These are phyloP conservation scores for Capsicum chinense DNA, from an alignment of 257 asterid genomes.

Conservation along the genomic window DNA sequence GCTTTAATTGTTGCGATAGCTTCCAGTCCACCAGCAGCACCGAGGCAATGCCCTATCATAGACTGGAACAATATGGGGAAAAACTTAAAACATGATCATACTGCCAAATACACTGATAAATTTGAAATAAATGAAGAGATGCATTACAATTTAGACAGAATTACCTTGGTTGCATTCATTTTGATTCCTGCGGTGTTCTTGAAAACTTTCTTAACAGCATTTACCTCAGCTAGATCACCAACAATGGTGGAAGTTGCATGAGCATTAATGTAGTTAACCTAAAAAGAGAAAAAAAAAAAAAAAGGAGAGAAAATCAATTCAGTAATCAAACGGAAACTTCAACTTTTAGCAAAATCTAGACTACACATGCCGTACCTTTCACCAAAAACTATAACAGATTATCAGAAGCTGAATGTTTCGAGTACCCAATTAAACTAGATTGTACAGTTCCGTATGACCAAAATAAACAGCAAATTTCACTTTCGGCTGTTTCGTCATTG, in stretches of 20 bases:
- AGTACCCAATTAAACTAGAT: not conserved
- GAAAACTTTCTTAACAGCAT: conserved; percentile 92
- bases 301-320: not conserved
- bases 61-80: conserved; percentile 55
- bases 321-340: not conserved
- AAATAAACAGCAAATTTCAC: not conserved
- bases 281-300: conserved; percentile 34
- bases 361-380: not conserved
- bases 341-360: not conserved
- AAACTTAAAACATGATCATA: conserved; percentile 9
- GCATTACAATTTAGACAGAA: conserved; percentile 17
- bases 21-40: conserved; percentile 98
- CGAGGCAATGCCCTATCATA: conserved; percentile 96
- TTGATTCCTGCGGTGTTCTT: conserved; percentile 76
- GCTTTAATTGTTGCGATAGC: conserved; percentile 93
- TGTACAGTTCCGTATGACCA: not conserved
- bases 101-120: not conserved
- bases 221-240: conserved; percentile 92
- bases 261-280: conserved; percentile 94
- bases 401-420: conserved; percentile 2
- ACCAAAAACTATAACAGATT: not conserved
- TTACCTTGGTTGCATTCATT: conserved; percentile 89
- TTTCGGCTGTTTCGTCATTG: not conserved
- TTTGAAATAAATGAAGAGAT: conserved; percentile 14
- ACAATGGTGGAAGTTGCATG: conserved; percentile 94